Base-by-base conservation (phyloP, 2,329 filamentous ascomycete genomes). In the Trichothecium sympodiale region DNA sequence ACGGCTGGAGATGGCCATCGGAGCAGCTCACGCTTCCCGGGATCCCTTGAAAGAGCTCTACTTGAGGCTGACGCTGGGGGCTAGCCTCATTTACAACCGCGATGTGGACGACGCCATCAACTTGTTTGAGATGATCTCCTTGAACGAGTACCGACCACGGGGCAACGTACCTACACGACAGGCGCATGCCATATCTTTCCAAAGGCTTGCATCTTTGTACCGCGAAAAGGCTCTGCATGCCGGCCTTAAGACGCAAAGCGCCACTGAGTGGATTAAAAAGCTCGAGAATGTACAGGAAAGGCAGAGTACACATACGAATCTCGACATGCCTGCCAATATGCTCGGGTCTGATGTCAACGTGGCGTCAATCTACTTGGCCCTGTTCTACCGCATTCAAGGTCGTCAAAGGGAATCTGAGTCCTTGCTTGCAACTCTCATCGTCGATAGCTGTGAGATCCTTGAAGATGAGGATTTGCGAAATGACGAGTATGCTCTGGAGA, bases 301-400 rank as follows among this genome's bases (percentile, higher is more conserved):
- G 46, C 58, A 62, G 34, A 50, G 49, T 36, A 48, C 51, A 17
- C 57, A 62, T 15, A 56, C 59, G 34, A 59, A 59, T 35, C 46
- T 51, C 3, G 53, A 64, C 16, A 58, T 64, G 42, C 61, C 60
- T 4, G 44, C 57, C 15, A 51, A 54, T 37, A 60, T 63, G 45
- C 52, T 58, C 1, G 61, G 61, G 0, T 60, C 59, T 1, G 60
- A 64, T 25, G 52, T 62, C 40, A 64, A 64, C 34, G 54, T 55
- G 3, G 61, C 61, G 0, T 53, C 57, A 13, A 55, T 64, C 16
- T 64, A 60, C 40, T 51, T 62, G 9, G 52, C 57, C 1, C 47
- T 60, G 12, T 53, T 62, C 36, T 56, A 60, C 40, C 54, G 57
- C 0, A 49, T 59, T 3, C 41, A 50, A 0, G 51, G 53, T 4